phyloP scores from a whole-genome alignment of 306 rosid genomes.

The Cucumis melo region DNA sequence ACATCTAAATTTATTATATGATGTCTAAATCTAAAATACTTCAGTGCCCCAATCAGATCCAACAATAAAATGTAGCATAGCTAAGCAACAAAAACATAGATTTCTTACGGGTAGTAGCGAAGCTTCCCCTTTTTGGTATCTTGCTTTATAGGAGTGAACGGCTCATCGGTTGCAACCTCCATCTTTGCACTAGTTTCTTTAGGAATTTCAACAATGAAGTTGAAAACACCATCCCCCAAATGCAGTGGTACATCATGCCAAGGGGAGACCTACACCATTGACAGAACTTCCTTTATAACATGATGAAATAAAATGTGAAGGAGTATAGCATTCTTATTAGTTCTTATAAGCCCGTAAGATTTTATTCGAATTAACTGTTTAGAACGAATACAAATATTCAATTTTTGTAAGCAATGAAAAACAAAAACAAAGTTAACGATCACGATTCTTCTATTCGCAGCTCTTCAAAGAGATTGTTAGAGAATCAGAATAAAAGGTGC shows the following conservation, averaged over 20 bases:
- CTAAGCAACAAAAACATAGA: constrained; percentile 6
- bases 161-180: constrained; percentile 97
- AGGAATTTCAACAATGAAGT: constrained; percentile 76
- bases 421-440: not conserved
- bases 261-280: constrained; percentile 64
- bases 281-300: not conserved
- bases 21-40: not conserved
- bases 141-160: constrained; percentile 84
- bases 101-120: constrained; percentile 85
- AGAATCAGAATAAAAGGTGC: not conserved
- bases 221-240: constrained; percentile 53
- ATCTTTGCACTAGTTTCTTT: constrained; percentile 96
- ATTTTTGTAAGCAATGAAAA: not conserved
- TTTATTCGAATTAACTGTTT: not conserved
- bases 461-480: not conserved
- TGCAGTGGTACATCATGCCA: constrained; percentile 97
- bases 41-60: constrained; percentile 2
- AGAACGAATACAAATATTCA: not conserved
- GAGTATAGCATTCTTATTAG: not conserved
- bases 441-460: not conserved
- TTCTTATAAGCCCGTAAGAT: not conserved
- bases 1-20: not conserved
- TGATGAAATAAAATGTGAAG: not conserved
- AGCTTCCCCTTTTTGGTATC: constrained; percentile 90
- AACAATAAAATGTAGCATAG: not conserved